Evolutionary conservation across 768 basidiomycete genomes (phyloP).

Genomic region (Panaeolus cyanescens): DNA sequence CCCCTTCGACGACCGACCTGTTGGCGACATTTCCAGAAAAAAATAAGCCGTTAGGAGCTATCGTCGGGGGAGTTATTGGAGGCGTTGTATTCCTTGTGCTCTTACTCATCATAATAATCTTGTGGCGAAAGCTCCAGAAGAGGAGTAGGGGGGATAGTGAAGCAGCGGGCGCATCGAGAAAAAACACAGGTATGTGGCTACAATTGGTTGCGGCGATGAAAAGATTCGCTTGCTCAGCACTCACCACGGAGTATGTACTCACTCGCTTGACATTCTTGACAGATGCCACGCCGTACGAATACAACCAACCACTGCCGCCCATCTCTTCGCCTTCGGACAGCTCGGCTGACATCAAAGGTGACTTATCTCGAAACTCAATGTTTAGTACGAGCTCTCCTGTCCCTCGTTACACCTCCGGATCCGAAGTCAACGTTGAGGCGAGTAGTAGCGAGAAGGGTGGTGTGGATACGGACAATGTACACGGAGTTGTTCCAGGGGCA

Average conservation of each 20-base stretch:
- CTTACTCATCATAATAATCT: background rate
- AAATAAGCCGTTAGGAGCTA: background rate
- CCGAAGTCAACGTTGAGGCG: background rate
- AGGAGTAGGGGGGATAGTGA: background rate
- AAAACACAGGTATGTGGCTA: background rate
- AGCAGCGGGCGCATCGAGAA: background rate
- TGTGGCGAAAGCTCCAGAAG: background rate
- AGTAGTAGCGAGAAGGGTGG: background rate
- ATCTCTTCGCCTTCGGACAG: background rate
- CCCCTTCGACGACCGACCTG: too few species aligned
- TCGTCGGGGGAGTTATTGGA: background rate
- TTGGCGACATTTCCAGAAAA: too few species aligned
- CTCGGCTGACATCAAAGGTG: background rate
- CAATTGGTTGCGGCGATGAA: background rate
- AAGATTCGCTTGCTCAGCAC: background rate
- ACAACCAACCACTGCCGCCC: background rate
- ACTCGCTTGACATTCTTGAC: too few species aligned
- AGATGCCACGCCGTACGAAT: background rate
- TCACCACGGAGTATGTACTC: background rate
- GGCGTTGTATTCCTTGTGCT: background rate
- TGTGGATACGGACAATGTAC: too few species aligned
- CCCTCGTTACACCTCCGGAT: background rate
- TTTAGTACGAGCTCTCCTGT: background rate
- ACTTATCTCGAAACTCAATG: background rate
- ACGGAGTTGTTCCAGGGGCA: background rate